Conservation (phyloP, 78 protist species). For the Trichosphaerium sp. region DNA sequence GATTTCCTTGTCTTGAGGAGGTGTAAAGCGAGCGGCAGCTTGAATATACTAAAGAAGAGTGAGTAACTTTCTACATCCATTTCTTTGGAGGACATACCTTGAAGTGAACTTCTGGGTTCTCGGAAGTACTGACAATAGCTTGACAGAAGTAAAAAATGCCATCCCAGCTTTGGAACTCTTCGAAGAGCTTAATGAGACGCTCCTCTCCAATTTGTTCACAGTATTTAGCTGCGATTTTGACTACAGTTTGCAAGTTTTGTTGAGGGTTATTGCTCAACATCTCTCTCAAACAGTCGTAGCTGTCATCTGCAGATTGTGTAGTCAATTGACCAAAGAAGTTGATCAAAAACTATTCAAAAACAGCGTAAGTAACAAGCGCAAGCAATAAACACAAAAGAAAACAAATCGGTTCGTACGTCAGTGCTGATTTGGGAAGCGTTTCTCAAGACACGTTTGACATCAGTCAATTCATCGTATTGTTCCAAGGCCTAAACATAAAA, state of each 20-base stretch:
- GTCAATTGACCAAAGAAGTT: slow-evolving; percentile 77
- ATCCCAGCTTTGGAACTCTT: slow-evolving; percentile 74
- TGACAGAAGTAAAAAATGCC: slow-evolving; percentile 61
- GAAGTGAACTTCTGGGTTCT: slow-evolving; percentile 90
- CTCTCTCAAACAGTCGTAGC: slow-evolving; percentile 78
- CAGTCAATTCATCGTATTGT: slow-evolving; percentile 85
- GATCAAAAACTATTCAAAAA: slow-evolving; percentile 66
- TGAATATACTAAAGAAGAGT: too few relatives aligned
- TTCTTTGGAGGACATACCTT: too few relatives aligned
- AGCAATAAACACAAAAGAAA: background rate
- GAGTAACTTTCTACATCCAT: too few relatives aligned
- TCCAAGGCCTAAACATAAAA: slow-evolving; percentile 79
- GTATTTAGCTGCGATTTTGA: slow-evolving; percentile 87
- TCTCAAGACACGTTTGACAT: slow-evolving; percentile 85
- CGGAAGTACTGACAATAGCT: slow-evolving; percentile 48
- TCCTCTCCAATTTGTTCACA: slow-evolving; percentile 67
- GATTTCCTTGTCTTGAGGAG: slow-evolving; percentile 85
- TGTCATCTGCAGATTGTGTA: slow-evolving; percentile 64
- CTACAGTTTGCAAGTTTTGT: slow-evolving; percentile 75
- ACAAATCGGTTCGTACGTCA: slow-evolving; percentile 10
- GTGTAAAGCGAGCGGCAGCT: slow-evolving; percentile 91
- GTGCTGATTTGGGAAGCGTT: slow-evolving; percentile 54
- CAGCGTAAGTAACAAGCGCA: slow-evolving; percentile 18
- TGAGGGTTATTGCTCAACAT: slow-evolving; percentile 76
- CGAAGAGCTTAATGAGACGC: slow-evolving; percentile 79